phyloP scores from a whole-genome alignment of 1,284 basidiomycete species.

The Heterobasidion irregulare region DNA sequence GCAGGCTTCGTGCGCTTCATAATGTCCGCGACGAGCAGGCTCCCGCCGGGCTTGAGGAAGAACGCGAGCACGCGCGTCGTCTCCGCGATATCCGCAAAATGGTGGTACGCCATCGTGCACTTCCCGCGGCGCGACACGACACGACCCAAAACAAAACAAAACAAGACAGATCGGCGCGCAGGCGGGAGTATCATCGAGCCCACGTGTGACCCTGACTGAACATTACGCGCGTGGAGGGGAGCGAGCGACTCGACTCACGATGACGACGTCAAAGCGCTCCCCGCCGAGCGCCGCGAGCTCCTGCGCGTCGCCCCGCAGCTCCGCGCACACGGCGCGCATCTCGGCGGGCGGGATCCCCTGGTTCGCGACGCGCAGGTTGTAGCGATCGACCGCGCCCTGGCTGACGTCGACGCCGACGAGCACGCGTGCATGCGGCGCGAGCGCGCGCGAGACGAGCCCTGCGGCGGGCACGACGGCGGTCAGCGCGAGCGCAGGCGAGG shows the following conservation, averaged over 20 bases:
- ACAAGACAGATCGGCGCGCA: too few relatives aligned
- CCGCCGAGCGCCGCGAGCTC: constrained; percentile 35
- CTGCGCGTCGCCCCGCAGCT: constrained; percentile 33
- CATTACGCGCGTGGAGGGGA: constrained; percentile 1
- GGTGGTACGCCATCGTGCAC: constrained; percentile 67
- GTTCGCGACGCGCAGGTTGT: constrained; percentile 44
- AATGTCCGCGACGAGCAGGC: constrained; percentile 52
- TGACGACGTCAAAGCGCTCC: constrained; percentile 52
- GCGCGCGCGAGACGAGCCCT: constrained; percentile 51
- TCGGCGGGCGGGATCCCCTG: constrained; percentile 51
- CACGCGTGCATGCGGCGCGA: constrained; percentile 44
- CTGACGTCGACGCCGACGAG: constrained; percentile 69
- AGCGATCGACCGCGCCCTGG: constrained; percentile 53
- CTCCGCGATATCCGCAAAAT: constrained; percentile 42
- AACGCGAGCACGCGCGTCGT: constrained; percentile 43
- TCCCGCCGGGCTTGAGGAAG: constrained; percentile 55
- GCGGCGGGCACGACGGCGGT: neutral
- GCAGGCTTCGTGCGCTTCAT: constrained; percentile 9
- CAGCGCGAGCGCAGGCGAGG: neutral
- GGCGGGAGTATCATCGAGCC: too few relatives aligned
- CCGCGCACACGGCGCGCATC: constrained; percentile 48
- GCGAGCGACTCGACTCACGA: constrained; percentile 35
- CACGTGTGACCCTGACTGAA: neutral
- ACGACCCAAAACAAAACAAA: too few relatives aligned
- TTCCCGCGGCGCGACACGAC: constrained; percentile 34